These are phyloP conservation scores for Sclerotinia spermophila DNA, from an alignment of 2,329 filamentous ascomycete genomes.

Conservation along the genomic window DNA sequence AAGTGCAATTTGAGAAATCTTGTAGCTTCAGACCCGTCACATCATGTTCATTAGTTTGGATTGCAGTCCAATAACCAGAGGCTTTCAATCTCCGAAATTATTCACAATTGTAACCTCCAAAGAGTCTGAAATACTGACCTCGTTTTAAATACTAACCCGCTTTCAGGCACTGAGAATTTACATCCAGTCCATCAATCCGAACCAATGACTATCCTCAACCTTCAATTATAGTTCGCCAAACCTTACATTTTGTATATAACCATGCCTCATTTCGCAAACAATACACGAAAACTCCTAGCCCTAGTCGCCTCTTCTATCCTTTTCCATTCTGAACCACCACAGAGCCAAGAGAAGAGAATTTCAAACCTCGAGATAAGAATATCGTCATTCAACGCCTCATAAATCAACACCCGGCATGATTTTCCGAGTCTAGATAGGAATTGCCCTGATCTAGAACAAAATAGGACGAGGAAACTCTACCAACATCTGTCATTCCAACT, in stretches of 20 bases:
- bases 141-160: background rate
- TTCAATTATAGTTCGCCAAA: background rate
- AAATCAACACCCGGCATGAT: background rate
- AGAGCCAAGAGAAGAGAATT: background rate
- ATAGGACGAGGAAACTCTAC: background rate
- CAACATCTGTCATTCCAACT: background rate
- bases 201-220: background rate
- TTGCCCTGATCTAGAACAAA: background rate
- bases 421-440: background rate
- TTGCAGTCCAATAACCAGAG: background rate
- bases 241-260: background rate
- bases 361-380: background rate
- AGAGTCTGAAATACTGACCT: background rate
- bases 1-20: background rate
- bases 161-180: background rate
- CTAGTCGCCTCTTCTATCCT: background rate
- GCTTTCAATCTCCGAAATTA: background rate
- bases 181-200: background rate
- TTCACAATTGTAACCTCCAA: background rate
- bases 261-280: too few relatives aligned
- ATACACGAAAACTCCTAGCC: background rate
- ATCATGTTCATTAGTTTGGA: background rate
- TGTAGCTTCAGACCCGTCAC: background rate
- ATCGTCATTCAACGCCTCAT: background rate
- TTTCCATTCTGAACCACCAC: background rate